These are phyloP conservation scores for Wickerhamomyces mucosus DNA, from an alignment of 805 yeast genomes.

Conservation along the genomic window DNA sequence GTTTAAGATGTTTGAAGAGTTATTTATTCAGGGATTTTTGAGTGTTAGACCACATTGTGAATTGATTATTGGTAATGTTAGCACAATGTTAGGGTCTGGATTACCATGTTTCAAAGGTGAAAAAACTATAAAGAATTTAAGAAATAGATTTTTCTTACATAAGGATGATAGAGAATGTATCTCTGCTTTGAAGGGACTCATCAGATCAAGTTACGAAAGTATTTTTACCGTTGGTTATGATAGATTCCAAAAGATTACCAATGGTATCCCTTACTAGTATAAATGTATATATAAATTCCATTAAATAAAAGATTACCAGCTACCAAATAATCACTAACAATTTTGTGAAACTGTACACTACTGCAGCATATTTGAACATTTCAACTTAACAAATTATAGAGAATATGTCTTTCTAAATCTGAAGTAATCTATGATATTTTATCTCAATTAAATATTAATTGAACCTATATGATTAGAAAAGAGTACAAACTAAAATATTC, in stretches of 20 bases:
- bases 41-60: conserved; percentile 86
- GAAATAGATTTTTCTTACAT: conserved; percentile 69
- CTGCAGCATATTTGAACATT: too few relatives aligned
- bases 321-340: too few relatives aligned
- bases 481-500: too few relatives aligned
- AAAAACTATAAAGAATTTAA: conserved; percentile 69
- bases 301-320: too few relatives aligned
- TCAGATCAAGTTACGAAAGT: conserved; percentile 77
- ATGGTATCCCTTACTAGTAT: conserved; percentile 95
- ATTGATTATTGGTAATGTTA: conserved; percentile 72
- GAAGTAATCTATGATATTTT: too few relatives aligned
- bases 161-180: conserved; percentile 85
- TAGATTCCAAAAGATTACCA: conserved; percentile 92
- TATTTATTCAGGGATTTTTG: conserved; percentile 86
- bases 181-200: conserved; percentile 59
- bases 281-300: too few relatives aligned
- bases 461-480: too few relatives aligned
- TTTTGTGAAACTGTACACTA: too few relatives aligned
- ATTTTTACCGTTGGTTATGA: conserved; percentile 90
- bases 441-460: too few relatives aligned
- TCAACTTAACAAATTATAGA: too few relatives aligned
- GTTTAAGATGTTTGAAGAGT: conserved; percentile 86
- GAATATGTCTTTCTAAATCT: too few relatives aligned
- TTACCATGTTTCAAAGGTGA: conserved; percentile 89
- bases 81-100: conserved; percentile 92